A percentile compares a stretch with the other conserved stretches of the same genome.
phyloP scores from a whole-genome alignment of 495 filamentous ascomycete species.

The Aspergillus taichungensis region DNA sequence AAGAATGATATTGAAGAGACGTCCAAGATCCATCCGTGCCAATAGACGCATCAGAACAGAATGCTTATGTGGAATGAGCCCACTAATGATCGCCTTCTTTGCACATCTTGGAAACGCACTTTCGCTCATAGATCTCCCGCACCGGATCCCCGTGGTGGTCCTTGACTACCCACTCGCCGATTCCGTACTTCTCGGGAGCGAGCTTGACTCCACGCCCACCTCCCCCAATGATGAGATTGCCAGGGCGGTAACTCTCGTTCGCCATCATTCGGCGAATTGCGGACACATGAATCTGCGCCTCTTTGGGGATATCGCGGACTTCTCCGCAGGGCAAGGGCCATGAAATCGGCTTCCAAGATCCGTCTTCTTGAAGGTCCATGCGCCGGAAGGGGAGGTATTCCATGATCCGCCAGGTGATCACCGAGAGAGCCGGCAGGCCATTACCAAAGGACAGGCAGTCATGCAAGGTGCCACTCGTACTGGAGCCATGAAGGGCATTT shows the following conservation, averaged over 20 bases:
- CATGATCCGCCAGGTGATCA: constrained; percentile 73
- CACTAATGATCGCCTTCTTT: constrained; percentile 1
- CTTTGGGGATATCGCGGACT: constrained; percentile 67
- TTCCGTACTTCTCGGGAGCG: constrained; percentile 55
- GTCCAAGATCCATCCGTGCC: background rate
- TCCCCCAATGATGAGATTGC: constrained; percentile 73
- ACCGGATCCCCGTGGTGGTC: constrained; percentile 55
- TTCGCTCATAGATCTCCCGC: constrained; percentile 52
- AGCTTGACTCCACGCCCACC: constrained; percentile 60
- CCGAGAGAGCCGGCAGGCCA: constrained; percentile 48
- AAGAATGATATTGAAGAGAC: background rate
- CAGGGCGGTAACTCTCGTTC: constrained; percentile 60
- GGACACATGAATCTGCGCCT: constrained; percentile 61
- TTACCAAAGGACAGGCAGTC: constrained; percentile 64
- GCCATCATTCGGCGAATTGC: constrained; percentile 65
- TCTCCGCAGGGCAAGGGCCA: constrained; percentile 78
- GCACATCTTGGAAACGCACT: constrained; percentile 17
- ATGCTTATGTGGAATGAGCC: background rate
- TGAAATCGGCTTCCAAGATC: constrained; percentile 71
- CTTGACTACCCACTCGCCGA: constrained; percentile 65
- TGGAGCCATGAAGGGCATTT: constrained; percentile 46
- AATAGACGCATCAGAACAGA: background rate
- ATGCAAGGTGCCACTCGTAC: constrained; percentile 57
- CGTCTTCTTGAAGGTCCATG: constrained; percentile 68
- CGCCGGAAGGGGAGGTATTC: constrained; percentile 78